phyloP scores from a whole-genome alignment of 495 filamentous ascomycete species.

The Lophiotrema nucula region DNA sequence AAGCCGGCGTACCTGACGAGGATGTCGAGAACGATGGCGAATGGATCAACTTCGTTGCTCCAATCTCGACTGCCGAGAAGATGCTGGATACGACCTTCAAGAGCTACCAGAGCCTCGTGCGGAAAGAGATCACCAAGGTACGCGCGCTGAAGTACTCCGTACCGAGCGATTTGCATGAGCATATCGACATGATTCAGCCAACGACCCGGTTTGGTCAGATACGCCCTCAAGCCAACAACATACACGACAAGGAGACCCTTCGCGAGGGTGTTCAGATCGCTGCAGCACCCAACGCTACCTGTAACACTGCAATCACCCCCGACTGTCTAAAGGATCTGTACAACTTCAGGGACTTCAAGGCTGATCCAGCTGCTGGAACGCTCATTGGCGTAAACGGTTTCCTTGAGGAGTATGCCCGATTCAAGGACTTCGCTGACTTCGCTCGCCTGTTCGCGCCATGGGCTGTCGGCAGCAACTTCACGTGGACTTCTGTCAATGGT shows the following conservation, averaged over 20 bases:
- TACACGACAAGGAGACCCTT: slow-evolving; percentile 21
- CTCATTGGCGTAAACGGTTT: slow-evolving; percentile 67
- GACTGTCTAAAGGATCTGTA: slow-evolving; percentile 60
- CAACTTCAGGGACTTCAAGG: slow-evolving; percentile 53
- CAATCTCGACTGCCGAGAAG: slow-evolving; percentile 36
- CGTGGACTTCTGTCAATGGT: slow-evolving; percentile 60
- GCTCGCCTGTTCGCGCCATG: slow-evolving; percentile 43
- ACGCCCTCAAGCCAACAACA: slow-evolving; percentile 29
- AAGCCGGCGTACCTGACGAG: slow-evolving; percentile 27
- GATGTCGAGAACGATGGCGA: slow-evolving; percentile 38
- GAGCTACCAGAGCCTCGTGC: slow-evolving; percentile 33
- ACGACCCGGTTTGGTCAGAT: slow-evolving; percentile 59
- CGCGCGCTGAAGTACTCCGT: slow-evolving; percentile 65
- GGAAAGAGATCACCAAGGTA: slow-evolving; percentile 32
- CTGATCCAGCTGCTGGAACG: slow-evolving; percentile 48
- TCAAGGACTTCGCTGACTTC: slow-evolving; percentile 41
- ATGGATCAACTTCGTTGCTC: slow-evolving; percentile 41
- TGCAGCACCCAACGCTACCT: slow-evolving; percentile 40
- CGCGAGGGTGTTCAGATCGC: not conserved
- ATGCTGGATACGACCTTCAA: slow-evolving; percentile 41
- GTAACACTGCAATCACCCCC: slow-evolving; percentile 57
- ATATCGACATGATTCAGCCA: slow-evolving; percentile 60
- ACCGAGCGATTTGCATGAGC: slow-evolving; percentile 51
- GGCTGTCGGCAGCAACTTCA: slow-evolving; percentile 58
- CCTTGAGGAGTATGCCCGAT: slow-evolving; percentile 42